Evolutionary conservation across 495 filamentous ascomycete species (phyloP), one percentile per base, ranked within the genome.

Genomic region (Neurospora terricola): DNA sequence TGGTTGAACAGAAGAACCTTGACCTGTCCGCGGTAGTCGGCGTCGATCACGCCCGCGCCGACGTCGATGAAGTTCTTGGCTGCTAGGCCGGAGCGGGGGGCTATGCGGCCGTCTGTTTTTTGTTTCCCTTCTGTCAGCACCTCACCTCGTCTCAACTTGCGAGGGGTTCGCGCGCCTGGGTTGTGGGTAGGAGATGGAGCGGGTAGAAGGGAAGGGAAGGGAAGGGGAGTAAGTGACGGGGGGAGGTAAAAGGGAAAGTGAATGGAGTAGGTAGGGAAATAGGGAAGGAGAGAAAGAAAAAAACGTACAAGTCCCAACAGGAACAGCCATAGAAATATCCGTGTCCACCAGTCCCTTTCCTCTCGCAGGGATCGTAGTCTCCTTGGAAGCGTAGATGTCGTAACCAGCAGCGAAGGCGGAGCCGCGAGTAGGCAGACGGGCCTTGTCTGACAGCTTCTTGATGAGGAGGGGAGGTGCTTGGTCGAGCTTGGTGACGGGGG

Each of bases 1-100:
- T 96, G 91, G 85, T 99, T 99, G 79, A 98, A 97, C 45, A 99
- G 87, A 76, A 99, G 85, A 27, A 99, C 91, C 86, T 94, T 97
- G 75, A 99, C 91, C 74, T 91, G 92, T 21, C 96, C 96, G 34
- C 96, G 89, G 85, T 99, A 99, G 81, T 99, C 96, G 9, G 94
- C 93, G 84, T 99, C 96, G 79, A 99, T 97, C 70, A 99, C 96
- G 39, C 96, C 96, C 3, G 96, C 96, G 72, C 95, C 93, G 2
- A 91, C 93, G 81, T 97, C 93, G 80, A 99, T 98, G 84, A 93
- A 93, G 84, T 97, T 89, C 83, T 98, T 98, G 59, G 90, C 86
- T 5, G 95, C 95, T 72, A 99, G 91, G 43, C 96, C 96, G 69
- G 92, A 95, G 70, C 96, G 91, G 38, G 96, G 96, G 14, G 96